A percentile compares a stretch with the other conserved stretches of the same genome.
These are phyloP conservation scores for Pichia sp. DNA, from an alignment of 1,139 yeast genomes.

Conservation along the genomic window DNA sequence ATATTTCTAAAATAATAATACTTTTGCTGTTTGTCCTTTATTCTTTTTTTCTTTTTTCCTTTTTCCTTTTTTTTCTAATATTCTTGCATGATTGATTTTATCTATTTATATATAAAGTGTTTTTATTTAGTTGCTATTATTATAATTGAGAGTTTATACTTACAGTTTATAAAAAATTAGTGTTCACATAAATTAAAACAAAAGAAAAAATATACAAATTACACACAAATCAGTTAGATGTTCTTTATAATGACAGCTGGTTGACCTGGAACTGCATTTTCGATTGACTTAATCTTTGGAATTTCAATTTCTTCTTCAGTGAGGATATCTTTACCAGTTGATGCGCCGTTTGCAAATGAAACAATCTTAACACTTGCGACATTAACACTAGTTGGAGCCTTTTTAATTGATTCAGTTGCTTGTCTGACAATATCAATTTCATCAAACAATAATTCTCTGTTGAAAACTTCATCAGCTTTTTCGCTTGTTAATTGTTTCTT, in stretches of 20 bases:
- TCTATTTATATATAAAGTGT: background rate
- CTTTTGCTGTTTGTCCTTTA: background rate
- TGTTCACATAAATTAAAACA: background rate
- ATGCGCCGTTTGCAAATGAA: constrained; percentile 48
- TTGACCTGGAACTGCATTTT: constrained; percentile 84
- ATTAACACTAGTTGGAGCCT: constrained; percentile 59
- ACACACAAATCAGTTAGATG: constrained; percentile 7
- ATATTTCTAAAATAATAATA: no score
- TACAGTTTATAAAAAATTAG: background rate
- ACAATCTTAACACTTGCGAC: constrained; percentile 55
- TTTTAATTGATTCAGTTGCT: constrained; percentile 49
- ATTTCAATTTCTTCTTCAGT: constrained; percentile 70
- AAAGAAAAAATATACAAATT: background rate
- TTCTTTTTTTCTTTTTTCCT: background rate
- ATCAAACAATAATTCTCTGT: constrained; percentile 76
- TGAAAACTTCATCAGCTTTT: constrained; percentile 70
- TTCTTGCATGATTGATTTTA: background rate
- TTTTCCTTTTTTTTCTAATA: background rate
- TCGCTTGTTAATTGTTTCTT: constrained; percentile 71
- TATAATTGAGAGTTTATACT: background rate
- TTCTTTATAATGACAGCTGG: constrained; percentile 82
- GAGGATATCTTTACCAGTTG: constrained; percentile 53
- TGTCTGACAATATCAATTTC: constrained; percentile 62
- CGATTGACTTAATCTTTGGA: constrained; percentile 62
- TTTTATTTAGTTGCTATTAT: background rate